Conservation (phyloP, 2,329 filamentous ascomycete species). For the Arthrobotrys sphaeroides region DNA sequence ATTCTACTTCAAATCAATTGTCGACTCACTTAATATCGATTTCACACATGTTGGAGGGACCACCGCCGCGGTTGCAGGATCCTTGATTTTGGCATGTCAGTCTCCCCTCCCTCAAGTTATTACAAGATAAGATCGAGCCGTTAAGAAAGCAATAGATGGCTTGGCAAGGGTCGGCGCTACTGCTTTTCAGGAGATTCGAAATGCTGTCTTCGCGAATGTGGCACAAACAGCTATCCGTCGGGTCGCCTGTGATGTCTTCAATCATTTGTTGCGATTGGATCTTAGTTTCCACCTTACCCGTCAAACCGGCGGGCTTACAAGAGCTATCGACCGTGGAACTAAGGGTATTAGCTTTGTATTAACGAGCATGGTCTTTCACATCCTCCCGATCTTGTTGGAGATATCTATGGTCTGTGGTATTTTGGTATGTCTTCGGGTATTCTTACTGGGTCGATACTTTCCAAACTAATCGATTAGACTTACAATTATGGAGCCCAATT, state of each 20-base stretch:
- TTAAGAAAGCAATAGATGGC: constrained; percentile 68
- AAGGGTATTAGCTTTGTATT: constrained; percentile 98
- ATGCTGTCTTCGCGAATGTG: constrained; percentile 95
- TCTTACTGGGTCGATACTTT: constrained; percentile 49
- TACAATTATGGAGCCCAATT: constrained; percentile 95
- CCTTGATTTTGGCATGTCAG: constrained; percentile 87
- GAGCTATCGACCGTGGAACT: constrained; percentile 94
- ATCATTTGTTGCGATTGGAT: constrained; percentile 86
- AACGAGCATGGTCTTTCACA: constrained; percentile 98
- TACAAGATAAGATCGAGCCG: not conserved
- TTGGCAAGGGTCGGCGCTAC: constrained; percentile 87
- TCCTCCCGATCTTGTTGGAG: constrained; percentile 90
- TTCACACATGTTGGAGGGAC: constrained; percentile 86
- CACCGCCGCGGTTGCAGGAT: constrained; percentile 85
- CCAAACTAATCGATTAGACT: constrained; percentile 65
- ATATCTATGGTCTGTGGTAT: constrained; percentile 97
- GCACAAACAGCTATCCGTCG: constrained; percentile 94
- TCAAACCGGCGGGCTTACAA: constrained; percentile 91
- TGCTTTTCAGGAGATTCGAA: constrained; percentile 89
- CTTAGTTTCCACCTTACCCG: constrained; percentile 92
- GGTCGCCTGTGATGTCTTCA: constrained; percentile 91
- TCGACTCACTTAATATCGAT: constrained; percentile 97
- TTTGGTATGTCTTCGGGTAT: constrained; percentile 65
- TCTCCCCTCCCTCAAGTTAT: not conserved
- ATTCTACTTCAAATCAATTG: constrained; percentile 98